Conservation (phyloP, 768 basidiomycete genomes). For the Peribolospora kevripleyi region DNA sequence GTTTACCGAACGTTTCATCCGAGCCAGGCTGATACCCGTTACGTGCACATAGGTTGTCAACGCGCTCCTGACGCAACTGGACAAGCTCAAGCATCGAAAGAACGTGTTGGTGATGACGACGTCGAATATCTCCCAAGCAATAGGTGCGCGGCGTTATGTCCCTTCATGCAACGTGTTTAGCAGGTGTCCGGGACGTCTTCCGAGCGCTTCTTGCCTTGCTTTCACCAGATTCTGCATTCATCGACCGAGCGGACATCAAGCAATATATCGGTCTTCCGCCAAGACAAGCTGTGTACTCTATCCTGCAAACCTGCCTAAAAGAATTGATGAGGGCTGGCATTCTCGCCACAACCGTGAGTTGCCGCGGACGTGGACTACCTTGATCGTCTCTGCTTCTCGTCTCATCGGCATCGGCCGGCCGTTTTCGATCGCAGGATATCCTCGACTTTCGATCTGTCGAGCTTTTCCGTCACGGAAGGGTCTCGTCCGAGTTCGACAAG, state of each 20-base stretch:
- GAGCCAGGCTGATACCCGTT: neutral
- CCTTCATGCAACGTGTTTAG: neutral
- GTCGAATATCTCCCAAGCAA: constrained; percentile 80
- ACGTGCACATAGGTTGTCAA: constrained; percentile 55
- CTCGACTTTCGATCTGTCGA: constrained; percentile 8
- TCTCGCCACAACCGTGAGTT: constrained; percentile 36
- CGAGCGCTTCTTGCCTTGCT: neutral
- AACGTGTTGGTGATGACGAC: constrained; percentile 93
- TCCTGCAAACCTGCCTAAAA: constrained; percentile 51
- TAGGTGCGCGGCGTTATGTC: constrained; percentile 31
- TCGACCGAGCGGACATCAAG: constrained; percentile 88
- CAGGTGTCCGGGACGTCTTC: neutral
- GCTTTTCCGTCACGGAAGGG: neutral
- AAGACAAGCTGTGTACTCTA: constrained; percentile 77
- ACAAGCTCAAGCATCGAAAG: constrained; percentile 75
- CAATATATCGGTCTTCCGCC: constrained; percentile 84
- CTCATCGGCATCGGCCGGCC: no score
- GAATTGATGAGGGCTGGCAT: constrained; percentile 59
- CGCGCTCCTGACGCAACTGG: constrained; percentile 83
- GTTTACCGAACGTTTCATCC: neutral
- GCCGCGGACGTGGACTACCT: no score
- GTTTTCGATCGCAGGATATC: neutral
- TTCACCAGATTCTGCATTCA: constrained; percentile 60
- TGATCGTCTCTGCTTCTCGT: no score
- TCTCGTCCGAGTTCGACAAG: neutral